Evolutionary conservation across 1,139 yeast species (phyloP).

Genomic region (Citeromyces hawaiiensis): DNA sequence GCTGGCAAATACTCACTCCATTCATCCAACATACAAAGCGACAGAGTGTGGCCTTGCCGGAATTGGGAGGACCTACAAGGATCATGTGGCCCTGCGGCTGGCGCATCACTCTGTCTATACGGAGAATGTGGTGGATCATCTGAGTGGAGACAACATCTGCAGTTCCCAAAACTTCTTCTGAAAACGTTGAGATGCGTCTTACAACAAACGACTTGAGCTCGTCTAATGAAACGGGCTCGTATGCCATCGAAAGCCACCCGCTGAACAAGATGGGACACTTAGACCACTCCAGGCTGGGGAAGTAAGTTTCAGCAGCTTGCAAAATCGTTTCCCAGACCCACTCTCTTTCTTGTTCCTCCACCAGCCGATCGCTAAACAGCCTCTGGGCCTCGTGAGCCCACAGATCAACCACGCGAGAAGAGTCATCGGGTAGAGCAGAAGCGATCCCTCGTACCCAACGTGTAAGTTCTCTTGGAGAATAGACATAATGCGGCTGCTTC

Average conservation of each 20-base stretch:
- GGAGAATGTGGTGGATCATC: constrained; percentile 57
- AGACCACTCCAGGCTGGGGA: constrained; percentile 31
- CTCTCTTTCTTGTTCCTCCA: constrained; percentile 27
- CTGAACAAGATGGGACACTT: constrained; percentile 48
- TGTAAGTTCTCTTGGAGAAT: constrained; percentile 86
- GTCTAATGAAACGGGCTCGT: constrained; percentile 37
- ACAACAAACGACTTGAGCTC: constrained; percentile 41
- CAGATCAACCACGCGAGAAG: constrained; percentile 24
- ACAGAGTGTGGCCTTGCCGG: constrained; percentile 70
- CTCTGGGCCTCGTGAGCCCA: constrained; percentile 82
- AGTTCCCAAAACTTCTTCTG: constrained; percentile 63
- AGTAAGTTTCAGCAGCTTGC: constrained; percentile 22
- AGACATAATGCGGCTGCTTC: constrained; percentile 44
- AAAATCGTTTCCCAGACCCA: constrained; percentile 38
- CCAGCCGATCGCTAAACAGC: constrained; percentile 63
- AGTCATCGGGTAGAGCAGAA: constrained; percentile 21
- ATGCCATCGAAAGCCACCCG: constrained; percentile 59
- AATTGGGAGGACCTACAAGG: constrained; percentile 72
- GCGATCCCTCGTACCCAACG: constrained; percentile 78
- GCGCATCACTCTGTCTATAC: constrained; percentile 72
- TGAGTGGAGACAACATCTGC: constrained; percentile 57
- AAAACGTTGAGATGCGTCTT: constrained; percentile 57
- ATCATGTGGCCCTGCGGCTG: constrained; percentile 90
- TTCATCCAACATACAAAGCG: constrained; percentile 89
- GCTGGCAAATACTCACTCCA: constrained; percentile 51